Conservation (phyloP, 2,329 filamentous ascomycete species). For the Didymellaceae sp. region DNA sequence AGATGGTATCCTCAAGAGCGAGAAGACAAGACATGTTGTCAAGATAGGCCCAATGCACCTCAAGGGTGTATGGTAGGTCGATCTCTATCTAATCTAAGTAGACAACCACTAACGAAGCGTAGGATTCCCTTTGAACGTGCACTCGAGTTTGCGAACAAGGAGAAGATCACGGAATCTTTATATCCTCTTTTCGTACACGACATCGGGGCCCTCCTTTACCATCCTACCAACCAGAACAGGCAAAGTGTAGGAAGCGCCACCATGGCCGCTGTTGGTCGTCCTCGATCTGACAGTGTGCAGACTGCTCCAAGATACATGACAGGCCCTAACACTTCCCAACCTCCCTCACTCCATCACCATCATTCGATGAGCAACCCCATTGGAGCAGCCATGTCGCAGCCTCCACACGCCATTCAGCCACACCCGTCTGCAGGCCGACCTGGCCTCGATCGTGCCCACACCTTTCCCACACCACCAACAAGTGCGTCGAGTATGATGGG, state of each 20-base stretch:
- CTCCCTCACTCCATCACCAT: constrained; percentile 75
- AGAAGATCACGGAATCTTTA: constrained; percentile 94
- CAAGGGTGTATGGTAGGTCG: constrained; percentile 69
- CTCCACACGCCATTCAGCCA: constrained; percentile 67
- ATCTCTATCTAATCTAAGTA: no score
- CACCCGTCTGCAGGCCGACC: constrained; percentile 69
- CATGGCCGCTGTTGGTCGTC: constrained; percentile 76
- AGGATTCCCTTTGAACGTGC: constrained; percentile 98
- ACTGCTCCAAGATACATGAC: constrained; percentile 61
- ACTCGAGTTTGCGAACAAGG: constrained; percentile 98
- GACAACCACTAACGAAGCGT: constrained; percentile 18
- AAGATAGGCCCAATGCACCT: constrained; percentile 99
- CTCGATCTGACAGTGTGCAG: constrained; percentile 54
- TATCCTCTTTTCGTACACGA: constrained; percentile 98
- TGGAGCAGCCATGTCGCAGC: constrained; percentile 68
- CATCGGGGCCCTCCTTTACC: constrained; percentile 90
- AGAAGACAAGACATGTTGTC: constrained; percentile 94
- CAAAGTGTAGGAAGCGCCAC: constrained; percentile 73
- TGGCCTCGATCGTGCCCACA: constrained; percentile 78
- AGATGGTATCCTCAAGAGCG: constrained; percentile 96
- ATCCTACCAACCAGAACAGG: constrained; percentile 84
- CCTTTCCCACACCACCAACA: constrained; percentile 91
- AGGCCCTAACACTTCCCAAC: constrained; percentile 63
- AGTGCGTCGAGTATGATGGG: constrained; percentile 86
- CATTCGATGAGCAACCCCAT: constrained; percentile 69